Base-by-base conservation (phyloP, 73 alveolate genomes). In the Paramecium sonneborni region DNA sequence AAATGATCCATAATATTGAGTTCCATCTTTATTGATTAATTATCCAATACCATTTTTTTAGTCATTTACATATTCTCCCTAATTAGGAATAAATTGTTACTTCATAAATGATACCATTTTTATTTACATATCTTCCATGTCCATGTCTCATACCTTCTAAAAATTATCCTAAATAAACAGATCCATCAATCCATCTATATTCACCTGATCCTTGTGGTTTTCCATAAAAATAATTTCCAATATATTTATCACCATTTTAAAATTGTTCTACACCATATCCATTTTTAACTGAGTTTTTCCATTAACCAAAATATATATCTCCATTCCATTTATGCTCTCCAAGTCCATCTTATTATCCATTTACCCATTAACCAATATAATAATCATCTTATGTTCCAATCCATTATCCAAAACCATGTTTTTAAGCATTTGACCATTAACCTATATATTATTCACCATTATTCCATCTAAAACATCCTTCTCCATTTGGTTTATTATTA, bases 231-330 rank as follows among this genome's bases (percentile, higher is more conserved):
- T 93, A 95, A 7, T 92, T 86, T 1, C 98, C 98, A 0, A 93
- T 94, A 32, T 95, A 95, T 6, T 39, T 67, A 46, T 95, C 98
- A 24, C 97, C 97, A 86, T 94, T 95, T 30, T 37, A 41, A 56
- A 95, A 95, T 38, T 85, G 35, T 41, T 95, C 98, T 21, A 84
- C 57, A 0, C 98, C 98, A 74, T 94, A 92, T 4, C 98, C 98
- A 92, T 95, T 95, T 85, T 95, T 95, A 9, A 94, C 86, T 5
- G 93, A 90, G 56, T 88, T 52, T 20, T 68, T 86, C 95, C 95
- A 96, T 35, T 94, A 92, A 7, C 98, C 98, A 57, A 88, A 93
- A 89, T 94, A 96, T 48, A 43, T 58, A 48, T 93, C 96, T 0
- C 92, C 96, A 91, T 46, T 90, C 56, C 74, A 57, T 35, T 39